A percentile compares a stretch with the other conserved stretches of the same genome.
These are phyloP conservation scores for Fusarium sp. DNA, from an alignment of 2,329 filamentous ascomycete genomes.

Conservation along the genomic window DNA sequence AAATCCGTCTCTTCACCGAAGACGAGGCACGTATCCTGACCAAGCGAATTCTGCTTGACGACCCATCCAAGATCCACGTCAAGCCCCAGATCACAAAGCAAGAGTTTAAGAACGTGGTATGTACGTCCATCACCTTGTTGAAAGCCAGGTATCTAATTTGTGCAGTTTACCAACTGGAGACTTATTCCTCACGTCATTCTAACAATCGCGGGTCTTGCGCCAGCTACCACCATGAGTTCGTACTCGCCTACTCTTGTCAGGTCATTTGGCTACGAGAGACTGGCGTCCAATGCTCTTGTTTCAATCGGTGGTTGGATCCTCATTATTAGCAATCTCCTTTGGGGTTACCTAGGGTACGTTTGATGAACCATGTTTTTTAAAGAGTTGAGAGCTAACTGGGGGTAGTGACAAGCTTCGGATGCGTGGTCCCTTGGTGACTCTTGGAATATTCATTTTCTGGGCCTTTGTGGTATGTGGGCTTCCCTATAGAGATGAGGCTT, in stretches of 20 bases:
- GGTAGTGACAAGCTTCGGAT: conserved; percentile 33
- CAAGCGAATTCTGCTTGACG: conserved; percentile 43
- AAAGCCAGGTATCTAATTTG: background rate
- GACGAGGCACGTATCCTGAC: conserved; percentile 50
- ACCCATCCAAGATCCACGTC: conserved; percentile 48
- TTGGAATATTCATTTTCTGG: conserved; percentile 34
- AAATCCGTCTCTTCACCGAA: conserved; percentile 49
- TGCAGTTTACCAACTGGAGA: conserved; percentile 52
- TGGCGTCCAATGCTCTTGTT: conserved; percentile 46
- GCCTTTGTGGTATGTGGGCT: conserved; percentile 18
- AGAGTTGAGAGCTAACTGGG: background rate
- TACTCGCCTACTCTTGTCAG: conserved; percentile 44
- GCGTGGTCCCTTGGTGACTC: conserved; percentile 30
- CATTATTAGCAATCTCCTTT: conserved; percentile 47
- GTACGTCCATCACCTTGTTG: background rate
- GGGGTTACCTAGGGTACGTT: conserved; percentile 39
- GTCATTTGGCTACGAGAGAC: conserved; percentile 50
- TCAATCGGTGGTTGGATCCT: conserved; percentile 52
- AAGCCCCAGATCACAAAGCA: conserved; percentile 45
- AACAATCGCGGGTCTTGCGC: conserved; percentile 32
- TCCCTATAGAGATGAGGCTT: background rate
- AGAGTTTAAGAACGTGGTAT: conserved; percentile 50
- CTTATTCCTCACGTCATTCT: conserved; percentile 49
- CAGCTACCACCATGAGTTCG: conserved; percentile 29
- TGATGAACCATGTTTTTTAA: background rate